Base-by-base conservation (phyloP, 1,139 yeast species). In the Diutina sp. region DNA sequence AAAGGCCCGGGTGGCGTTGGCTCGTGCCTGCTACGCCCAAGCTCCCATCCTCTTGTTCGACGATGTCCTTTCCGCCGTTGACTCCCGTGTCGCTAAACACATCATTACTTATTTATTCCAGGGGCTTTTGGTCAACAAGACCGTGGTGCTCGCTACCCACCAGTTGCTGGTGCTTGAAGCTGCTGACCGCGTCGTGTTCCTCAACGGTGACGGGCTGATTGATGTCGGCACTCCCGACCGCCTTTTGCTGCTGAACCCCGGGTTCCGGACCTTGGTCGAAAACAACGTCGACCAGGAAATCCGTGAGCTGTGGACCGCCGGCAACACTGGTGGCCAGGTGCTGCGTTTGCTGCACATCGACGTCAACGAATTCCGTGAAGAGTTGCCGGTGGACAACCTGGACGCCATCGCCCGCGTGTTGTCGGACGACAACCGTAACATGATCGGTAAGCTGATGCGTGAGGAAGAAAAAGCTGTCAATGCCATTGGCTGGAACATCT, bases 61-160 rank as follows among this genome's bases (percentile, higher is more conserved):
- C 61, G 78, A 73, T 62, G 77, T 73, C n/a, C 69, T 73, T 51
- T 67, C 72, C 58, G 78, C 77, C 6, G 78, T 73, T 51, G 78
- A 73, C 60, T 66, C 77, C 5, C 66, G 71, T 59, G 77, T 73
- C 54, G 78, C 74, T 52, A 69, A 65, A 56, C 75, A 72, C 60
- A 73, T 73, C 56, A 69, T 72, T 51, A 65, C 58, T 60, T 59
- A 52, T 61, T 60, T 46, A 72, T 73, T 60, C 65, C 62, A 55
- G 64, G 65, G 46, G 67, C 73, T 57, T 63, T 71, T 46, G 25
- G 21, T 41, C 53, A 58, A 11, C 56, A 56, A 44, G 55, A 57
- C 14, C 53, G 44, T 46, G 53, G 55, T 46, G 30, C 46, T 50
- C 35, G 50, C 55, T 29, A 50, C 25, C 25, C 55, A 28, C 35